Conservation (phyloP, 495 filamentous ascomycete species). For the Neurospora intermedia region DNA sequence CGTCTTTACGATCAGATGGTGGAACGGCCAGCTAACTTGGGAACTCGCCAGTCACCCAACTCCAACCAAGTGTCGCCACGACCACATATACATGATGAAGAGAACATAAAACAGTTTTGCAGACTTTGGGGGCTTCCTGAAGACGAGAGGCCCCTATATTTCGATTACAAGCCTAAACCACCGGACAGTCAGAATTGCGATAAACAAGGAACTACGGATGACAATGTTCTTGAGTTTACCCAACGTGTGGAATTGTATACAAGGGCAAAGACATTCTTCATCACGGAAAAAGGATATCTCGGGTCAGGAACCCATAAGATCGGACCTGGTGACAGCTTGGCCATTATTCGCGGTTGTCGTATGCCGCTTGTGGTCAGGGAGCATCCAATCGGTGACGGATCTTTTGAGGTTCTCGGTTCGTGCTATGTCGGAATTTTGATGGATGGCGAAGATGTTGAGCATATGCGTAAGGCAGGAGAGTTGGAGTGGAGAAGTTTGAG, state of each 20-base stretch:
- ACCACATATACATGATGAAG: neutral
- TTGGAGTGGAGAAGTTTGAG: neutral
- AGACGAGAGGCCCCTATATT: neutral
- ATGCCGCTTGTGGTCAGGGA: neutral
- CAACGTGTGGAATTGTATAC: neutral
- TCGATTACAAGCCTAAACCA: neutral
- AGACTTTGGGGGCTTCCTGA: neutral
- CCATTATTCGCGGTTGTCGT: neutral
- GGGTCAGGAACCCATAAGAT: neutral
- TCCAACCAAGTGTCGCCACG: neutral
- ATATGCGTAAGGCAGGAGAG: neutral
- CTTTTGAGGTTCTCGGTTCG: neutral
- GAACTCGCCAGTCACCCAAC: neutral
- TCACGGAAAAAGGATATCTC: neutral
- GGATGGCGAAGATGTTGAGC: neutral
- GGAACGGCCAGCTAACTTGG: neutral
- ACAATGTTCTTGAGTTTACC: neutral
- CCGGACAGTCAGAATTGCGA: neutral
- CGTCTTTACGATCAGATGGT: neutral
- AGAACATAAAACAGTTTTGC: neutral
- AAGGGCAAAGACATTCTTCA: neutral
- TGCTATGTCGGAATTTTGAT: neutral
- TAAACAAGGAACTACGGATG: neutral
- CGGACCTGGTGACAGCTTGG: neutral
- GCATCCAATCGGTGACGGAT: neutral